These are phyloP conservation scores for Physcomitrellopsis africana DNA, from an alignment of 225 moss, liverwort and hornwort species.

Conservation along the genomic window DNA sequence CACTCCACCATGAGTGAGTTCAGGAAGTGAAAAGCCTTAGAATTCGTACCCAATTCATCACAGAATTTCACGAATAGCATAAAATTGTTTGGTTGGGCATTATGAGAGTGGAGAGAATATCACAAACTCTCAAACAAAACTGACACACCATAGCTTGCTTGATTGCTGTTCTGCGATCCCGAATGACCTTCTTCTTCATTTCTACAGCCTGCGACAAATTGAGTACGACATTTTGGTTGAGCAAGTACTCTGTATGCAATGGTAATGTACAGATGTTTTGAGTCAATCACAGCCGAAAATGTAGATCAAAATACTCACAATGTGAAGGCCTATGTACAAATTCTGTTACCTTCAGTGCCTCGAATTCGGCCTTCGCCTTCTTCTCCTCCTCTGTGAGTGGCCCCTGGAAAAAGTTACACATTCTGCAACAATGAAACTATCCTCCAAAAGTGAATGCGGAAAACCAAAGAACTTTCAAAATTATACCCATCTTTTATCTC, in stretches of 20 bases:
- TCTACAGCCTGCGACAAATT: conserved; percentile 54
- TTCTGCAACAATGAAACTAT: background rate
- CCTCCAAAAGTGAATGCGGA: too few species aligned
- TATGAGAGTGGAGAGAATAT: background rate
- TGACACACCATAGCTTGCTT: conserved; percentile 58
- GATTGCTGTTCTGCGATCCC: conserved; percentile 51
- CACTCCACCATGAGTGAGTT: background rate
- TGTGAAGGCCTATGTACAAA: background rate
- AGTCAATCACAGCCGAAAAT: background rate
- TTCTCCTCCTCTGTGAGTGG: conserved; percentile 52
- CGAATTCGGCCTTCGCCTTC: conserved; percentile 53
- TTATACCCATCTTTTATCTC: too few species aligned
- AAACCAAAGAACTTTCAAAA: too few species aligned
- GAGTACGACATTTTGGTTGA: background rate
- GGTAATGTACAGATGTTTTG: background rate
- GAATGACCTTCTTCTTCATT: conserved; percentile 64
- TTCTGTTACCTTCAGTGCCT: conserved; percentile 42
- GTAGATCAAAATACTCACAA: background rate
- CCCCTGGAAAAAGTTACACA: conserved; percentile 32
- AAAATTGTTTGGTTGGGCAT: too few species aligned
- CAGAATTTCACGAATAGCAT: too few species aligned
- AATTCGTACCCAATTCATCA: too few species aligned
- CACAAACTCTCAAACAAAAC: background rate
- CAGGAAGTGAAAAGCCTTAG: background rate
- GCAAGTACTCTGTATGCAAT: background rate